Base-by-base conservation (phyloP, 1,284 basidiomycete species). In the Apiotrichum veenhuisii region DNA sequence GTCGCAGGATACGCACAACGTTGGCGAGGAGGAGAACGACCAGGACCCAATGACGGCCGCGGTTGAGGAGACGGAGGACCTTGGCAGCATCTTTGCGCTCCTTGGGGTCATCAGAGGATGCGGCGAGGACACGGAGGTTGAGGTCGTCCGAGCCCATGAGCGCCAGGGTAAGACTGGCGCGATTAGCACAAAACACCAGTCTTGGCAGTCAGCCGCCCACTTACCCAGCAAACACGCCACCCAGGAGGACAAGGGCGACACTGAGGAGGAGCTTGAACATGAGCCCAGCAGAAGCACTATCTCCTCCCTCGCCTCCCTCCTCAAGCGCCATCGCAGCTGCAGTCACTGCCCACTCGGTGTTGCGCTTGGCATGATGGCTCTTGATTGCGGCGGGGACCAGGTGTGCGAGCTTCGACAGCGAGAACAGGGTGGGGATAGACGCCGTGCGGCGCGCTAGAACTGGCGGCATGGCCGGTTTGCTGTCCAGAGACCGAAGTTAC, bases 141-240 rank as follows among this genome's bases (percentile, higher is more conserved):
- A 97, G 83, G 66, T 93, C 88, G 68, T 98, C 94, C 20, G 96
- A 84, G 2, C 94, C 93, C 93, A 96, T 96, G 33, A 96, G 80
- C 7, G 90, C 93, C 22, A 97, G 84, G 0, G 92, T 96, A 52
- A 96, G 79, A 25, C 80, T 80, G 34, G 25, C 12, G 15, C 23
- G 2, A 43, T 50, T 23, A 34, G 54, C 44, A 30, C 22, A 10
- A 11, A 30, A 10, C 15, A 15, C 11, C n/a, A 14, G 5, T 5
- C 11, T 10, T n/a, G 37, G 7, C 15, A 38, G 5, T 38, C 23
- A 43, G 14, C 18, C 30, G n/a, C 8, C 33, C 17, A 79, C 85
- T 59, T 58, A 89, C 89, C 90, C 91, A 27, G 90, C 88, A 72
- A 94, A 92, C 14, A 89, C 85, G 54, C 90, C 91, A 17, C 90